Evolutionary conservation across 441 rosid genomes (phyloP).

Genomic region (Gossypium trilobum): DNA sequence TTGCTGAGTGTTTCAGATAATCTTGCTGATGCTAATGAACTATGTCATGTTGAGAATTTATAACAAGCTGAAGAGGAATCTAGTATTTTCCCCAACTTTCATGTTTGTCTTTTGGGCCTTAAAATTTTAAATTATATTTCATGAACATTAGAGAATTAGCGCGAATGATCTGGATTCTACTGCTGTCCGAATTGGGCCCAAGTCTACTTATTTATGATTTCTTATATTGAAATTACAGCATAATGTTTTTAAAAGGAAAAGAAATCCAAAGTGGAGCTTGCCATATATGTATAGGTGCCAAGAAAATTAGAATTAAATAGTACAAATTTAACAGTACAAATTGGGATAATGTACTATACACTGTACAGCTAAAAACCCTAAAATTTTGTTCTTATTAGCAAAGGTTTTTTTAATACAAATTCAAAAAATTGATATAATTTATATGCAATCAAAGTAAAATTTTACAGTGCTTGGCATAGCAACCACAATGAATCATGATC

Average conservation of each 20-base stretch:
- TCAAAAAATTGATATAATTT: background rate
- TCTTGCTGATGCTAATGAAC: background rate
- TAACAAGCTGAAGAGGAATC: background rate
- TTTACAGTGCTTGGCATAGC: background rate
- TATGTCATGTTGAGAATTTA: background rate
- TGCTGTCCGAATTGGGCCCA: background rate
- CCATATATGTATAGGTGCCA: background rate
- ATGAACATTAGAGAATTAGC: background rate
- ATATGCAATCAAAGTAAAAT: background rate
- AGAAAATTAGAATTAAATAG: background rate
- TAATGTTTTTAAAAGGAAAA: too few species aligned
- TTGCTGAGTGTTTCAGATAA: background rate
- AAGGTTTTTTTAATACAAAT: background rate
- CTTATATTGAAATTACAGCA: background rate
- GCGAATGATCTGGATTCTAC: background rate
- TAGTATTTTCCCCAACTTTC: background rate
- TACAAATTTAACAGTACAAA: background rate
- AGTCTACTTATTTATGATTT: background rate
- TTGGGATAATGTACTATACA: background rate
- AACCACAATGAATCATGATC: constrained; percentile 16
- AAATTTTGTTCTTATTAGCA: background rate
- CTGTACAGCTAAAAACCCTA: background rate
- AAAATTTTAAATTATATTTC: background rate
- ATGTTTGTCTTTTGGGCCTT: background rate
- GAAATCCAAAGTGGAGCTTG: background rate